These are phyloP conservation scores for Leishmania arabica DNA, from an alignment of 208 protist genomes.

Conservation along the genomic window DNA sequence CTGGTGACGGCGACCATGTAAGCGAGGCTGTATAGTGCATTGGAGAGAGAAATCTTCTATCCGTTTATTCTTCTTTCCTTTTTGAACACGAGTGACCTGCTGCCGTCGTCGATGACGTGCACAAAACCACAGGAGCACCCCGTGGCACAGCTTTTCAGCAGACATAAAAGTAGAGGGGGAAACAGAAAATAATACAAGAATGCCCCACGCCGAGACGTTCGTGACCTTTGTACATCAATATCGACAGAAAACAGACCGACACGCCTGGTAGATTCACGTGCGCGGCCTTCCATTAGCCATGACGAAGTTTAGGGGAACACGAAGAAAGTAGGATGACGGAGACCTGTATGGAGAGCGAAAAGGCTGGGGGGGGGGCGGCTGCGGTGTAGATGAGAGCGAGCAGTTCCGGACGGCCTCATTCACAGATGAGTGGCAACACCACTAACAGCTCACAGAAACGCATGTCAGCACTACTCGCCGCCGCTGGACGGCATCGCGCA, in stretches of 20 bases:
- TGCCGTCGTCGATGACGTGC: background rate
- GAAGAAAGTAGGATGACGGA: background rate
- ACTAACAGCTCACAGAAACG: background rate
- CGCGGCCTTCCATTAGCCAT: background rate
- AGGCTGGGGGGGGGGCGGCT: background rate
- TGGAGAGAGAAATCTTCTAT: background rate
- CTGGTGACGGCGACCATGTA: background rate
- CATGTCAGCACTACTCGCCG: background rate
- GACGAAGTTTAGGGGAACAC: background rate
- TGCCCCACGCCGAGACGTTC: background rate
- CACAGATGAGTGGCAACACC: background rate
- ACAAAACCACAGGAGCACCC: background rate
- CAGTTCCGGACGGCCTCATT: background rate
- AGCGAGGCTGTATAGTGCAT: background rate
- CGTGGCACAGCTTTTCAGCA: background rate
- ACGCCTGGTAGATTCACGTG: background rate
- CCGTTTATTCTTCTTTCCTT: background rate
- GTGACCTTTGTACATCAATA: background rate
- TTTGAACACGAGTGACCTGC: background rate
- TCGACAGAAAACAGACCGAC: background rate
- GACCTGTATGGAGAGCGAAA: background rate
- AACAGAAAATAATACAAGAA: background rate
- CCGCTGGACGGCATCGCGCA: slow-evolving; percentile 9
- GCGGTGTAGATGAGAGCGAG: background rate
- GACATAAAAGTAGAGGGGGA: background rate